Conservation (phyloP, 148 eudicot genomes). For the Camellia granthamiana region DNA sequence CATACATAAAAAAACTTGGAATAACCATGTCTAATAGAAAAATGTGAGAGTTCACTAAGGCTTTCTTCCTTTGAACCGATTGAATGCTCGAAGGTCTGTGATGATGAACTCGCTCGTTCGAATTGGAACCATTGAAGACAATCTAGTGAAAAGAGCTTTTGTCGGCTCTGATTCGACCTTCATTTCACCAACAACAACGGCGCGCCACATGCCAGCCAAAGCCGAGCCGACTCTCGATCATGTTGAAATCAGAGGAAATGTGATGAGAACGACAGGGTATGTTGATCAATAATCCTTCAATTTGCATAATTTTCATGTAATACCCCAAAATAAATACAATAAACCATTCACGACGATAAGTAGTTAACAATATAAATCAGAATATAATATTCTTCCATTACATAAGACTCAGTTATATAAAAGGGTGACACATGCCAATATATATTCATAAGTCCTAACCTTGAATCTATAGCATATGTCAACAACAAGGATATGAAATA, state of each 20-base stretch:
- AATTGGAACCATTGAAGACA: conserved; percentile 75
- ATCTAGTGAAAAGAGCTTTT: conserved; percentile 61
- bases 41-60: too few relatives aligned
- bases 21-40: too few relatives aligned
- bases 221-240: conserved; percentile 55
- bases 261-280: not conserved
- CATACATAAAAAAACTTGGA: too few relatives aligned
- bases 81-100: conserved; percentile 59
- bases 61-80: conserved; percentile 38
- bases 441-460: too few relatives aligned
- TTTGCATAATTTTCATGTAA: not conserved
- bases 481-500: too few relatives aligned
- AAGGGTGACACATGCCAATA: too few relatives aligned
- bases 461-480: too few relatives aligned
- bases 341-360: too few relatives aligned
- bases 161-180: conserved; percentile 69
- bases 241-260: conserved; percentile 33
- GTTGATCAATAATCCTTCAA: not conserved
- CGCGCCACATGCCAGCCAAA: conserved; percentile 46
- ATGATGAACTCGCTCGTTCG: conserved; percentile 72
- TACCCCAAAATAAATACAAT: too few relatives aligned
- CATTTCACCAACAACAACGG: conserved; percentile 62
- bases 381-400: too few relatives aligned
- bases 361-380: too few relatives aligned
- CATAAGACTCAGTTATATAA: too few relatives aligned